phyloP scores from a whole-genome alignment of 1,139 yeast genomes.

The Kodamaea plutei region DNA sequence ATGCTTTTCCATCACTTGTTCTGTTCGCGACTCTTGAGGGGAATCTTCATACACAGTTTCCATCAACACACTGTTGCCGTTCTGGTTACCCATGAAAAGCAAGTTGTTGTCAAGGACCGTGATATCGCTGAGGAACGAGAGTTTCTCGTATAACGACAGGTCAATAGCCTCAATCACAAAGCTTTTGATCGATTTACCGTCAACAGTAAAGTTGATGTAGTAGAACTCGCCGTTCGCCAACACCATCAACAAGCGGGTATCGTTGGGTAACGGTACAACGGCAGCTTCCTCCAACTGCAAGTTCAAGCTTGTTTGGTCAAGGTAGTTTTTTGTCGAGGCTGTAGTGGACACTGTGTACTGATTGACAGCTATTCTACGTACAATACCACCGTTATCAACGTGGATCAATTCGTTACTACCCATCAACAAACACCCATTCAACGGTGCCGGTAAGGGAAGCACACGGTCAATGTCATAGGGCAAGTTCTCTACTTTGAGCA shows the following conservation, averaged over 20 bases:
- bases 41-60: constrained; percentile 26
- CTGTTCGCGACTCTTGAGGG: constrained; percentile 1
- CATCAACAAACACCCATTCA: constrained; percentile 66
- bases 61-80: constrained; percentile 35
- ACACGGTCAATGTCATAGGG: constrained; percentile 74
- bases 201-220: constrained; percentile 49
- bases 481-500: constrained; percentile 57
- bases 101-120: constrained; percentile 34
- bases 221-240: constrained; percentile 50
- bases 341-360: constrained; percentile 50
- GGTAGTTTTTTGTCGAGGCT: constrained; percentile 41
- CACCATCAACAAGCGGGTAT: constrained; percentile 51
- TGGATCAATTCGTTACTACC: constrained; percentile 80
- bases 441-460: constrained; percentile 60
- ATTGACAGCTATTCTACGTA: constrained; percentile 65
- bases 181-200: constrained; percentile 43
- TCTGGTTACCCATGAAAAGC: constrained; percentile 32
- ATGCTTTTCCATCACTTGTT: constrained; percentile 3
- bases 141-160: constrained; percentile 15
- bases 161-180: constrained; percentile 29
- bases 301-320: constrained; percentile 51
- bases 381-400: constrained; percentile 77
- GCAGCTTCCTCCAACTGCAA: constrained; percentile 57
- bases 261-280: constrained; percentile 43
- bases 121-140: constrained; percentile 31